phyloP scores from a whole-genome alignment of 2,329 filamentous ascomycete genomes.

The Phoma sp. region DNA sequence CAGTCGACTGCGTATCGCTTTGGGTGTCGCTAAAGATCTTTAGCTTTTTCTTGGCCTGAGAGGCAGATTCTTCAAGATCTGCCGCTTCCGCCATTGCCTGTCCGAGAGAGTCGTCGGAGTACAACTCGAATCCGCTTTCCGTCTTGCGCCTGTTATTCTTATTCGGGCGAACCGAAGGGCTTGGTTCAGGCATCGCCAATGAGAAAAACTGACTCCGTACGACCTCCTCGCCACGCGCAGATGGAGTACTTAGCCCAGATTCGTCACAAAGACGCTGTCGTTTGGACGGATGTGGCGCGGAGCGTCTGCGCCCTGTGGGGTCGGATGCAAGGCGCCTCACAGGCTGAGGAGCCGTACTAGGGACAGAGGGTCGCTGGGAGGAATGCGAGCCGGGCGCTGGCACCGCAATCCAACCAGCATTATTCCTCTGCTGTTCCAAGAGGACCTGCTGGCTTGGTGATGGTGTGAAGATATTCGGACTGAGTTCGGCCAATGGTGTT shows the following conservation, averaged over 20 bases:
- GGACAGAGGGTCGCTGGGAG: constrained; percentile 29
- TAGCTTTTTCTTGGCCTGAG: constrained; percentile 42
- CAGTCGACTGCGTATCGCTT: constrained; percentile 38
- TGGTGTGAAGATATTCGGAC: constrained; percentile 70
- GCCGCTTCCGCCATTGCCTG: constrained; percentile 49
- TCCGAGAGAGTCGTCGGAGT: constrained; percentile 56
- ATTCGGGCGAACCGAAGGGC: constrained; percentile 48
- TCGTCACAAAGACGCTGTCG: constrained; percentile 55
- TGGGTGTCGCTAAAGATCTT: constrained; percentile 39
- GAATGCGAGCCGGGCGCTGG: constrained; percentile 52
- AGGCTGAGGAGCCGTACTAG: constrained; percentile 51
- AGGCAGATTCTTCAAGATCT: constrained; percentile 40
- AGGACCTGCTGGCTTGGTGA: constrained; percentile 69
- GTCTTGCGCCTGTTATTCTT: constrained; percentile 40
- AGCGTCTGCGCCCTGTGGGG: constrained; percentile 48
- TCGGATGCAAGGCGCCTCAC: constrained; percentile 47
- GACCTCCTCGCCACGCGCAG: constrained; percentile 32
- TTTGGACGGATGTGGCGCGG: constrained; percentile 53
- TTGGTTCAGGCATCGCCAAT: constrained; percentile 44
- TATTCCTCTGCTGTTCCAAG: constrained; percentile 58
- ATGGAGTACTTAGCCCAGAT: constrained; percentile 34
- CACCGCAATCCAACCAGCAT: constrained; percentile 61
- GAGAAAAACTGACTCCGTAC: constrained; percentile 56
- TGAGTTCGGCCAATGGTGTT: constrained; percentile 68
- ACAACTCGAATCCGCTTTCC: constrained; percentile 52